phyloP scores from a whole-genome alignment of 768 basidiomycete species.

The Boletus rex-veris region DNA sequence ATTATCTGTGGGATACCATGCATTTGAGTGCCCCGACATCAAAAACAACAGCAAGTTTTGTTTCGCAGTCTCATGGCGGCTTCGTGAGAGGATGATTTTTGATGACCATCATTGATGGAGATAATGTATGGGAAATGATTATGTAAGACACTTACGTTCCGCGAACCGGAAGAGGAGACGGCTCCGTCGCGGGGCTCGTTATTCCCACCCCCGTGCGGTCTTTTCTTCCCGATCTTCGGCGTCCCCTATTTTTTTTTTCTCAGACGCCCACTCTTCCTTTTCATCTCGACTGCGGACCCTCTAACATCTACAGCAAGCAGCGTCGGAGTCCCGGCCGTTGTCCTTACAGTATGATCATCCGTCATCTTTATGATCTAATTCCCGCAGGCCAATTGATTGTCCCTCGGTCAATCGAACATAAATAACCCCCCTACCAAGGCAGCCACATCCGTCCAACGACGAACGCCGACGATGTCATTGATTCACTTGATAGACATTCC shows the following conservation, averaged over 20 bases:
- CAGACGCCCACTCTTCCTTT: neutral
- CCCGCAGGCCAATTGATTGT: neutral
- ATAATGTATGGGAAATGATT: conserved; percentile 1
- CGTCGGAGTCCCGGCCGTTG: neutral
- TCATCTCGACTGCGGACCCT: neutral
- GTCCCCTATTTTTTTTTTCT: neutral
- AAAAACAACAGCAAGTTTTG: conserved; percentile 1
- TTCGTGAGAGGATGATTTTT: conserved; percentile 3
- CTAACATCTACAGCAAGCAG: conserved; percentile 9
- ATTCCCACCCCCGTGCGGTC: too few relatives aligned
- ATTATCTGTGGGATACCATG: neutral
- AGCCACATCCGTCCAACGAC: neutral
- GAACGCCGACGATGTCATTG: neutral
- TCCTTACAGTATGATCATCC: too few relatives aligned
- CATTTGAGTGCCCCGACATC: neutral
- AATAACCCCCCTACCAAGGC: too few relatives aligned
- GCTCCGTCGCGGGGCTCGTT: too few relatives aligned
- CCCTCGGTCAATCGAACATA: neutral
- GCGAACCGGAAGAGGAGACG: too few relatives aligned
- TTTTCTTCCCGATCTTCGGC: neutral
- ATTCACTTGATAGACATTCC: neutral
- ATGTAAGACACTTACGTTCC: conserved; percentile 7
- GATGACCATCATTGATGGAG: neutral
- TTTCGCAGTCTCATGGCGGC: neutral
- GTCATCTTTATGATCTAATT: neutral